phyloP scores from a whole-genome alignment of 768 basidiomycete genomes.

The Daedaleopsis nitida region DNA sequence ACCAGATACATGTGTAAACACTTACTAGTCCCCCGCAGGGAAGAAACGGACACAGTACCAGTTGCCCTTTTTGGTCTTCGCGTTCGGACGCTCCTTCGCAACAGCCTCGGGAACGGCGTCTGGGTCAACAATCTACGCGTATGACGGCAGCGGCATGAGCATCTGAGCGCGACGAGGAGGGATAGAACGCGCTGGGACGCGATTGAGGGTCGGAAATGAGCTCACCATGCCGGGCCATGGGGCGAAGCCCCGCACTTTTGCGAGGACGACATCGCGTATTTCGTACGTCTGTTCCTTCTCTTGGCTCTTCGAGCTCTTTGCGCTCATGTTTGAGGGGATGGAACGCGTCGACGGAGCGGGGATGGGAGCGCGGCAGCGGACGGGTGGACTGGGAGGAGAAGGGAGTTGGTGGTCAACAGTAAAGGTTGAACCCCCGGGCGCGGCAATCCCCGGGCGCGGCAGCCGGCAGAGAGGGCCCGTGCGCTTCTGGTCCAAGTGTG shows the following conservation, averaged over 20 bases:
- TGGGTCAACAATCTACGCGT: slow-evolving; percentile 76
- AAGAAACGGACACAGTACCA: slow-evolving; percentile 87
- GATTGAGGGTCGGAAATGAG: slow-evolving; percentile 30
- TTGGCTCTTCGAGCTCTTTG: slow-evolving; percentile 51
- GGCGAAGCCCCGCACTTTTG: slow-evolving; percentile 91
- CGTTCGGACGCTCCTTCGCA: slow-evolving; percentile 63
- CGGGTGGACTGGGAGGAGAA: slow-evolving; percentile 7
- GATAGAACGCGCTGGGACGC: slow-evolving; percentile 18
- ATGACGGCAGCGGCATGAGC: slow-evolving; percentile 9
- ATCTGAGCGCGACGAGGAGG: slow-evolving; percentile 2
- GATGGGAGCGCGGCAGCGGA: slow-evolving; percentile 2
- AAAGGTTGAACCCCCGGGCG: slow-evolving; percentile 24
- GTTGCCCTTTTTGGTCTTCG: slow-evolving; percentile 61
- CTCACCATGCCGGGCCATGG: slow-evolving; percentile 95
- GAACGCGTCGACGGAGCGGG: slow-evolving; percentile 16
- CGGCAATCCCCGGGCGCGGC: slow-evolving; percentile 25
- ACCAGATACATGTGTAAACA: slow-evolving; percentile 25
- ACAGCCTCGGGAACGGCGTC: slow-evolving; percentile 63
- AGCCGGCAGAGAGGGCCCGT: slow-evolving; percentile 24
- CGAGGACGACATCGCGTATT: slow-evolving; percentile 84
- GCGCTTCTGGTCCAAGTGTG: slow-evolving; percentile 13
- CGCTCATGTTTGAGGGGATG: slow-evolving; percentile 40
- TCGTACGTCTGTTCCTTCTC: slow-evolving; percentile 47
- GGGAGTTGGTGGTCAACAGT: slow-evolving; percentile 22
- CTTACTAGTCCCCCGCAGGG: slow-evolving; percentile 92